Conservation (phyloP, 1,139 yeast genomes). For the Meyerozyma carpophila region DNA sequence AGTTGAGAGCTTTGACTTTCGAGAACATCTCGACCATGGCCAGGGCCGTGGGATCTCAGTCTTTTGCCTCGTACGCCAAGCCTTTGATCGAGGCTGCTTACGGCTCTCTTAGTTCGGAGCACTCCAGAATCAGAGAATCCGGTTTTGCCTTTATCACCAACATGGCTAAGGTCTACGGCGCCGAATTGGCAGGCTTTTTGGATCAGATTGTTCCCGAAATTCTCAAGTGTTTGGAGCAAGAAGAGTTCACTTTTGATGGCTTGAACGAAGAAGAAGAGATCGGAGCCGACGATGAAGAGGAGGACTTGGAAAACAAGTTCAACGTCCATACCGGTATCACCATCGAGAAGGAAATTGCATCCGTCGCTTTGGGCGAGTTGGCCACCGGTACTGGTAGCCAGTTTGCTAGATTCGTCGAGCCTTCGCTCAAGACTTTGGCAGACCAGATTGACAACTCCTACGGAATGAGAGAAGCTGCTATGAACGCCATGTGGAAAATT, state of each 20-base stretch:
- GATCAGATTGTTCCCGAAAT: conserved; percentile 80
- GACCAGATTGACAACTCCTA: conserved; percentile 82
- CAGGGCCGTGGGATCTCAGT: conserved; percentile 89
- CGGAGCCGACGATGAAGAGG: conserved; percentile 31
- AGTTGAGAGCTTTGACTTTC: conserved; percentile 83
- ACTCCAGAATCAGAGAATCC: conserved; percentile 86
- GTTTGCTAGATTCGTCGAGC: conserved; percentile 74
- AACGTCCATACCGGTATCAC: conserved; percentile 93
- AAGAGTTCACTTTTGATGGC: conserved; percentile 52
- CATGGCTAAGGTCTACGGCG: conserved; percentile 91
- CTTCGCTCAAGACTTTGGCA: conserved; percentile 57
- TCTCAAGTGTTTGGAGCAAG: conserved; percentile 78
- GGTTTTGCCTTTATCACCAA: conserved; percentile 93
- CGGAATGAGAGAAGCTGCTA: conserved; percentile 87
- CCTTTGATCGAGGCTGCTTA: conserved; percentile 89
- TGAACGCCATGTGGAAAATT: conserved; percentile 78
- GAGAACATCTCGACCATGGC: conserved; percentile 96
- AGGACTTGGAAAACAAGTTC: conserved; percentile 64
- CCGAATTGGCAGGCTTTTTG: conserved; percentile 83
- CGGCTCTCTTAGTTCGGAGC: conserved; percentile 68
- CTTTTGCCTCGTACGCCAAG: conserved; percentile 80
- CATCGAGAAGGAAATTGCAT: conserved; percentile 95
- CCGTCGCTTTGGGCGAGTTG: conserved; percentile 85
- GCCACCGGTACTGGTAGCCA: conserved; percentile 80
- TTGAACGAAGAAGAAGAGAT: conserved; percentile 29